Conservation (phyloP, 345 rosid species). For the Tarenaya hassleriana region DNA sequence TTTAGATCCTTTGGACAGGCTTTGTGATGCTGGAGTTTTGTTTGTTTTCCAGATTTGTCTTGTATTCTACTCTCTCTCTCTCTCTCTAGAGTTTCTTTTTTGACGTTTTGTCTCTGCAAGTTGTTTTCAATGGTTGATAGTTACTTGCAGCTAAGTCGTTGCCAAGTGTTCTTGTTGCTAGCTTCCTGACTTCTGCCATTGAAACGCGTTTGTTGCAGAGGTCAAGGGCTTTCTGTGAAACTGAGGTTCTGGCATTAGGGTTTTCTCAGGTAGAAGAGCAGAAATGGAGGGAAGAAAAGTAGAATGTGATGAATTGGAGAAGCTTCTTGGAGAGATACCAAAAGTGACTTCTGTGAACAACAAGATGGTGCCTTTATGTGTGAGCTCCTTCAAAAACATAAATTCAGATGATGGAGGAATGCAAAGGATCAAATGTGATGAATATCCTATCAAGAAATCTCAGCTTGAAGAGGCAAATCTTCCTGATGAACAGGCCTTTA, state of each 20-base stretch:
- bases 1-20: no score
- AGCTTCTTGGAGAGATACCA: slow-evolving; percentile 77
- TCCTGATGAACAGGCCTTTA: slow-evolving; percentile 52
- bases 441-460: slow-evolving; percentile 28
- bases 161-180: slow-evolving; percentile 3
- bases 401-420: no score
- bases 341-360: slow-evolving; percentile 54
- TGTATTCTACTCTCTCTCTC: no score
- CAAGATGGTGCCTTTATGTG: slow-evolving; percentile 22
- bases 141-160: slow-evolving; percentile 5
- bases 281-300: slow-evolving; percentile 49
- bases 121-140: no score
- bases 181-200: slow-evolving; percentile 10
- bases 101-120: no score
- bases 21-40: no score
- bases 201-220: slow-evolving; percentile 22
- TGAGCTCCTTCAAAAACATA: slow-evolving; percentile 38
- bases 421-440: no score
- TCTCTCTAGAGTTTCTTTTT: no score
- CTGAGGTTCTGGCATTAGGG: slow-evolving; percentile 15
- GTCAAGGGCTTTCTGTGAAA: slow-evolving; percentile 4
- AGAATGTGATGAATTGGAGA: slow-evolving; percentile 70
- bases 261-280: neutral
- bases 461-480: slow-evolving; percentile 34
- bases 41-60: no score